Base-by-base conservation (phyloP, 495 filamentous ascomycete species). In the Tricharina praecox region DNA sequence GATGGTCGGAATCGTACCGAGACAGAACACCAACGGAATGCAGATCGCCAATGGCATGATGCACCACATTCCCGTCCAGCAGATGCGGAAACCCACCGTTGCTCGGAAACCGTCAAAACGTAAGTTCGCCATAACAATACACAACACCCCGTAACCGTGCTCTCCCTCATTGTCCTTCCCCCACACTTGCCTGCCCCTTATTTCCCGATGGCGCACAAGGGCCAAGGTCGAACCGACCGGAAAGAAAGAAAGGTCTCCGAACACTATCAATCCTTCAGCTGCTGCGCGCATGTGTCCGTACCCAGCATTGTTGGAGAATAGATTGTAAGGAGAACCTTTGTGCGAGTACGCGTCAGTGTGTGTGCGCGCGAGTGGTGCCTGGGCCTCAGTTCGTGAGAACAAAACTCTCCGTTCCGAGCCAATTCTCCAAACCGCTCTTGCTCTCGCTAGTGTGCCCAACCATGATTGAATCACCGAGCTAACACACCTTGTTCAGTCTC, bases 1-100 rank as follows among this genome's bases (percentile, higher is more conserved):
- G 50, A 61, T 61, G 58, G 56, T 61, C 45, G 49, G 42, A 20
- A 46, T 58, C 33, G 47, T 43, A 9, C 43, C 56, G 3, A 49
- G 56, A 23, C 40, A 36, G 3, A 39, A 21, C 20, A 24, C 13
- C 30, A 32, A 15, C 30, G 25, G 18, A n/a, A 34, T 25, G 18
- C 19, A n/a, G 1, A 2, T 47, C 32, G 15, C n/a, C 34, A 23
- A 39, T 48, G 34, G 34, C 30, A 39, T 48, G 19, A 32, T 48
- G 2, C 45, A 32, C 21, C 21, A 48, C 3, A 25, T 32, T 3
- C 25, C 43, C 30, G 43, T 35, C 28, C 40, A 43, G 40, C 40
- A 43, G 26, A 25, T 24, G 21, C 19, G 40, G 21, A 43, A 43
- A 18, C 40, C 19, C 23, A 43, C 13, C 40, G 20, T 43, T 19